phyloP scores from a whole-genome alignment of 495 filamentous ascomycete genomes.

The Neurospora sp. region DNA sequence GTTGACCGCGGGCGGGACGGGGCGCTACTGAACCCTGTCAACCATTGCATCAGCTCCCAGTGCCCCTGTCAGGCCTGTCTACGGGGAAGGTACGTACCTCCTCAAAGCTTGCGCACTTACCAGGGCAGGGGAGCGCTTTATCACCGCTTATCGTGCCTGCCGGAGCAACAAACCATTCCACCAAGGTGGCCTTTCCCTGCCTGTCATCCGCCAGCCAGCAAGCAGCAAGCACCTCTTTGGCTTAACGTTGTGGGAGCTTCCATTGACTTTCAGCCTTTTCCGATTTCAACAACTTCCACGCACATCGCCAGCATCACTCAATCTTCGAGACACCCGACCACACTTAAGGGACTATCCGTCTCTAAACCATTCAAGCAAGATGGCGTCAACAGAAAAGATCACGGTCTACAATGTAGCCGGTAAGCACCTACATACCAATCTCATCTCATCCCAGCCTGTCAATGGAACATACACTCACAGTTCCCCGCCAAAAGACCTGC shows the following conservation, averaged over 20 bases:
- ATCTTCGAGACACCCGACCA: not conserved
- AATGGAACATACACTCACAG: not conserved
- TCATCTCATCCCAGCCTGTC: not conserved
- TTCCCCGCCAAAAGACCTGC: slow-evolving; percentile 56
- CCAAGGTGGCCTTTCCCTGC: slow-evolving; percentile 4
- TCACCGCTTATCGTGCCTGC: not conserved
- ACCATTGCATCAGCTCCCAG: not conserved
- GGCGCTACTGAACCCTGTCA: slow-evolving; percentile 5
- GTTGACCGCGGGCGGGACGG: not conserved
- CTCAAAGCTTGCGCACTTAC: not conserved
- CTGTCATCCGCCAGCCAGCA: not conserved
- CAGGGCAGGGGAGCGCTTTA: not conserved
- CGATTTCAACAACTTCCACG: not conserved
- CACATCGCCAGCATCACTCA: not conserved
- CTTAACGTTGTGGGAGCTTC: not conserved
- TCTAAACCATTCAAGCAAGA: slow-evolving; percentile 12
- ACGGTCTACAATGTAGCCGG: slow-evolving; percentile 59
- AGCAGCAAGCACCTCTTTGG: not conserved
- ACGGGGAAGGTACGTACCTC: not conserved
- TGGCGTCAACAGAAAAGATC: slow-evolving; percentile 48
- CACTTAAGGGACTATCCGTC: not conserved
- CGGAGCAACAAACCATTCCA: not conserved
- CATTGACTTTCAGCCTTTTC: not conserved
- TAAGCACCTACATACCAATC: slow-evolving; percentile 16
- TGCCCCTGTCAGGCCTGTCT: not conserved